Evolutionary conservation across 2,329 filamentous ascomycete species (phyloP).

Genomic region (Trichoderma afroharzianum): DNA sequence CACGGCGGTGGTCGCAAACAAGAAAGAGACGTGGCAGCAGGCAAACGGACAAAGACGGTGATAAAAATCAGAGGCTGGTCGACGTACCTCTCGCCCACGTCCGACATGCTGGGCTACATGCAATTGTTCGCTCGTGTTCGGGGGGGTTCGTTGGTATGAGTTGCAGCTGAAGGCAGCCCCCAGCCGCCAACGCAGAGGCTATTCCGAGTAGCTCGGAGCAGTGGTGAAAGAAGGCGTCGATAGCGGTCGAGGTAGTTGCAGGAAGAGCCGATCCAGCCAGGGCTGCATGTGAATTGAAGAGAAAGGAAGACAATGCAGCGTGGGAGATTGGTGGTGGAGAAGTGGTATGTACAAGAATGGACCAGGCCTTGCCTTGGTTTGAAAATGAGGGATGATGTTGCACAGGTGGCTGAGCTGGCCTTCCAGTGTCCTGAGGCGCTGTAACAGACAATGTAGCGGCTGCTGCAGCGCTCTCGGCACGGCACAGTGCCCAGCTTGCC

Average conservation of each 20-base stretch:
- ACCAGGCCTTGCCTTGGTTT: background rate
- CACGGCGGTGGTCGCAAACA: background rate
- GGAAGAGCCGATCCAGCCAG: background rate
- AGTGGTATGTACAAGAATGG: slow-evolving; percentile 6
- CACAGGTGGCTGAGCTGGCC: background rate
- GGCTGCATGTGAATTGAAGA: slow-evolving; percentile 11
- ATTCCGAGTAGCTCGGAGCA: background rate
- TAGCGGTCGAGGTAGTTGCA: background rate
- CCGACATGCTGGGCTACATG: slow-evolving; percentile 28
- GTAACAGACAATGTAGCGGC: background rate
- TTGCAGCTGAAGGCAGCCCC: slow-evolving; percentile 9
- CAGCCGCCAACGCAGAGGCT: background rate
- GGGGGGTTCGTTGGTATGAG: background rate
- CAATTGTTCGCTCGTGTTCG: background rate
- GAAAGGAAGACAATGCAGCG: background rate
- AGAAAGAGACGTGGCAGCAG: background rate
- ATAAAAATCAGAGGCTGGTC: background rate
- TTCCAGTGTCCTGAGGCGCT: background rate
- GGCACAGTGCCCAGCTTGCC: background rate
- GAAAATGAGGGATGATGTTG: slow-evolving; percentile 6
- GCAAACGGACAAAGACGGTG: background rate
- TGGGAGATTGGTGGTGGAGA: slow-evolving; percentile 14
- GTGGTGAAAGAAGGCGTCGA: background rate
- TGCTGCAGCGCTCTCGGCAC: background rate
- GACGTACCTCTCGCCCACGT: slow-evolving; percentile 30